phyloP scores from a whole-genome alignment of 768 basidiomycete species.

The Termitomyces sp. region DNA sequence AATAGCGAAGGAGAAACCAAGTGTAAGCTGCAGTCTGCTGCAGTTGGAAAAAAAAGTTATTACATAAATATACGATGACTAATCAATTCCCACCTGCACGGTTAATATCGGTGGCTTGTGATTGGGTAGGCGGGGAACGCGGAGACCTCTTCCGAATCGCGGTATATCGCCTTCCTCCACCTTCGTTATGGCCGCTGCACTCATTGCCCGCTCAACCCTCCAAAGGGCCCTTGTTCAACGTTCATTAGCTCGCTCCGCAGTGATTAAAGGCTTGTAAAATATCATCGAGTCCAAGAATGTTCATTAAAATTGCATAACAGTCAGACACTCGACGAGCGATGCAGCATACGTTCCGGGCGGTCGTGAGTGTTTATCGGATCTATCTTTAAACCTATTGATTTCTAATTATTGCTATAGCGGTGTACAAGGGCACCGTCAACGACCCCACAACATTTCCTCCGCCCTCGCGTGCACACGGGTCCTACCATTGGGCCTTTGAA shows the following conservation, averaged over 20 bases:
- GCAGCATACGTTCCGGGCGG: slow-evolving; percentile 63
- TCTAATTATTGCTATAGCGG: slow-evolving; percentile 41
- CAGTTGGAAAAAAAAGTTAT: neutral
- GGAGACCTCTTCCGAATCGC: slow-evolving; percentile 5
- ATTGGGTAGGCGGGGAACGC: slow-evolving; percentile 7
- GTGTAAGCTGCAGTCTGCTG: neutral
- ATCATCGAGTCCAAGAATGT: neutral
- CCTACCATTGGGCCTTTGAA: slow-evolving; percentile 93
- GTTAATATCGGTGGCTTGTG: slow-evolving; percentile 16
- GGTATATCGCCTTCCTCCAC: slow-evolving; percentile 2
- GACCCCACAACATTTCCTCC: slow-evolving; percentile 90
- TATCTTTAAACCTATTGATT: neutral
- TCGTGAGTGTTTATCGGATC: slow-evolving; percentile 41
- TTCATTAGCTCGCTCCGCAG: slow-evolving; percentile 32
- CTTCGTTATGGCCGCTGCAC: slow-evolving; percentile 45
- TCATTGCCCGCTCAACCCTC: slow-evolving; percentile 46
- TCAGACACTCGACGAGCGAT: slow-evolving; percentile 34
- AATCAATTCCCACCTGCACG: slow-evolving; percentile 14
- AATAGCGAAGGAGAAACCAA: neutral
- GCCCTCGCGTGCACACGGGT: slow-evolving; percentile 79
- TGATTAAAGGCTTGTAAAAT: slow-evolving; percentile 35
- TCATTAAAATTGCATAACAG: slow-evolving; percentile 24
- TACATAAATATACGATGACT: slow-evolving; percentile 5
- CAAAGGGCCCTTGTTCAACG: slow-evolving; percentile 41
- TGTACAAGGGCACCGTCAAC: slow-evolving; percentile 90